Conservation (phyloP, 179 eudicot genomes). For the Spergularia azorica region DNA sequence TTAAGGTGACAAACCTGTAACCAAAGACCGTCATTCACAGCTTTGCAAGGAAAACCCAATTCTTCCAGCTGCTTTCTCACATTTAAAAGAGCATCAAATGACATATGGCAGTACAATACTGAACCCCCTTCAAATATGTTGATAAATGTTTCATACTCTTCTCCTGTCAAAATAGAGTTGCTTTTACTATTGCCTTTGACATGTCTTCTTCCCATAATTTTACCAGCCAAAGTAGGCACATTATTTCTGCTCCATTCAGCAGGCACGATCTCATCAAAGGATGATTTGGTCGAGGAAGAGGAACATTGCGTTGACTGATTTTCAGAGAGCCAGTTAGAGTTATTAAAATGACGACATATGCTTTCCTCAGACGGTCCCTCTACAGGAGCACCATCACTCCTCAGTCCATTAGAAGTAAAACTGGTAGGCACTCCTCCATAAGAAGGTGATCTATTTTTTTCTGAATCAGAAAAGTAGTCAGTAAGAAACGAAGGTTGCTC, state of each 20-base stretch:
- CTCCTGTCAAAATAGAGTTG: conserved; percentile 58
- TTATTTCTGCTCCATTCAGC: conserved; percentile 72
- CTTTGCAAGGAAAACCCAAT: conserved; percentile 95
- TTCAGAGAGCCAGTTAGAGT: conserved; percentile 66
- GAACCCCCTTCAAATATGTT: conserved; percentile 95
- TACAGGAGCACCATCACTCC: conserved; percentile 46
- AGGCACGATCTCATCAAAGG: conserved; percentile 58
- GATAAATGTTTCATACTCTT: conserved; percentile 84
- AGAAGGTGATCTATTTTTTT: conserved; percentile 53
- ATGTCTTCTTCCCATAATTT: conserved; percentile 80
- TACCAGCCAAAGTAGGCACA: conserved; percentile 77
- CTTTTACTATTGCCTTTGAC: conserved; percentile 54
- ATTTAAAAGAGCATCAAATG: conserved; percentile 90
- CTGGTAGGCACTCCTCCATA: conserved; percentile 50
- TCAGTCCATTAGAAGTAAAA: conserved; percentile 40
- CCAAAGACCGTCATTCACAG: conserved; percentile 97
- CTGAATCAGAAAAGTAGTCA: conserved; percentile 48
- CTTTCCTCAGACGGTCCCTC: conserved; percentile 97
- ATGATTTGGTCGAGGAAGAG: conserved; percentile 45
- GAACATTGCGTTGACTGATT: conserved; percentile 53
- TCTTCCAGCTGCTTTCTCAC: conserved; percentile 98
- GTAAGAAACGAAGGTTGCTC: conserved; percentile 45
- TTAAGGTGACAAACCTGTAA: conserved; percentile 66
- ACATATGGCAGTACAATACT: conserved; percentile 87
- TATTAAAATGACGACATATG: conserved; percentile 69